phyloP scores from a whole-genome alignment of 2,329 filamentous ascomycete genomes.

The Aspergillus sp. region DNA sequence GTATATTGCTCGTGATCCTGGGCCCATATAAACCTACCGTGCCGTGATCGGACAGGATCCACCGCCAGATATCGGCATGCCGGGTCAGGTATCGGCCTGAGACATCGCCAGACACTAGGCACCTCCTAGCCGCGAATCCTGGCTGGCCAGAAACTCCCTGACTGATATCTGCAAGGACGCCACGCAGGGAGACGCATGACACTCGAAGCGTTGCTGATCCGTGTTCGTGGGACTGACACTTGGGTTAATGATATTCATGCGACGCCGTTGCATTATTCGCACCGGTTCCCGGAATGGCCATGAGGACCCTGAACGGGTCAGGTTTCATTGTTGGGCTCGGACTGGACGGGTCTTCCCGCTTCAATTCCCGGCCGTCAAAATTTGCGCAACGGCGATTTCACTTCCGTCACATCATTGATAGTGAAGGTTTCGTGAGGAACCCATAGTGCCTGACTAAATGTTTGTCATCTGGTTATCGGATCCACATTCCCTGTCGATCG shows the following conservation, averaged over 20 bases:
- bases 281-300: no score
- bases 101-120: not conserved
- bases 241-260: not conserved
- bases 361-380: not conserved
- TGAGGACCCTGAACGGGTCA: not conserved
- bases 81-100: not conserved
- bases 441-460: not conserved
- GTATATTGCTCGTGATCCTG: not conserved
- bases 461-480: not conserved
- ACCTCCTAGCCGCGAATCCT: not conserved
- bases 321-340: not conserved
- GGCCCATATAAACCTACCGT: not conserved
- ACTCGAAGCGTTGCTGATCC: no score
- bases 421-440: not conserved
- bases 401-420: not conserved
- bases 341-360: not conserved
- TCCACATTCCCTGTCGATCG: not conserved
- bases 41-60: not conserved
- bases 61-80: not conserved
- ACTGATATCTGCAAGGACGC: not conserved
- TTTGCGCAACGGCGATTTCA: not conserved
- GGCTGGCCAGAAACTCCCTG: not conserved
- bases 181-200: no score
- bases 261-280: not conserved
- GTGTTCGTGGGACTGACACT: no score